Base-by-base conservation (phyloP, 352 stramenopile species). In the Aphanomyces invadans region DNA sequence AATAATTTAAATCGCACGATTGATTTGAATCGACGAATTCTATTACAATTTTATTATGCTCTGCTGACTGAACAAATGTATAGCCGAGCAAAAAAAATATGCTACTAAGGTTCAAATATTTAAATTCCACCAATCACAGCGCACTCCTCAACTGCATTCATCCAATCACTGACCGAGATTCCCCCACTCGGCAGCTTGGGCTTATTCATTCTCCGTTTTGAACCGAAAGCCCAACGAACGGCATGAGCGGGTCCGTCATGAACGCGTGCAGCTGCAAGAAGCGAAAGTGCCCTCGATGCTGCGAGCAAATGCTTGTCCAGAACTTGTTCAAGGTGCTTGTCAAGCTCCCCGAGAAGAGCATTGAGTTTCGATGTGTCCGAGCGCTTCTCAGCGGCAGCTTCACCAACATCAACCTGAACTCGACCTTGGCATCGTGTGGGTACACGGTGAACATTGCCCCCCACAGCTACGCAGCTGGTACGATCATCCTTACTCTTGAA, bases 281-380 rank as follows among this genome's bases (percentile, higher is more conserved):
- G 60, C 45, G 60, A 17, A 67, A 67, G 49, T 67, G 60, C 23
- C 60, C 60, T 10, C 60, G 60, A 38, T 67, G 60, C 60, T 67
- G 60, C 49, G 60, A 67, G 39, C 60, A 67, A n/a, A 67, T 67
- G 60, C 60, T 67, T n/a, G 60, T 67, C n/a, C 60, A 67, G 49
- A 67, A 67, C 31, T 42, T 67, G 17, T 67, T 67, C 49, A 67
- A 67, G 31, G 60, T 67, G 21, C 49, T 67, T 5, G 60, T 67
- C 9, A 67, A 67, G 36, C 49, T 67, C 15, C 60, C 60, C 49
- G 60, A 67, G 23, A 67, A 67, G 49, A 67, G 60, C 60, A 67
- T 67, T 67, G 60, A 67, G 29, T 67, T 67, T 29, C 60, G 60
- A 12, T 67, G 60, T 25, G 60, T 67, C 21, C 60, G 60, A 21